Evolutionary conservation across 306 rosid genomes (phyloP).

Genomic region (Oxytropis ochrocephala): DNA sequence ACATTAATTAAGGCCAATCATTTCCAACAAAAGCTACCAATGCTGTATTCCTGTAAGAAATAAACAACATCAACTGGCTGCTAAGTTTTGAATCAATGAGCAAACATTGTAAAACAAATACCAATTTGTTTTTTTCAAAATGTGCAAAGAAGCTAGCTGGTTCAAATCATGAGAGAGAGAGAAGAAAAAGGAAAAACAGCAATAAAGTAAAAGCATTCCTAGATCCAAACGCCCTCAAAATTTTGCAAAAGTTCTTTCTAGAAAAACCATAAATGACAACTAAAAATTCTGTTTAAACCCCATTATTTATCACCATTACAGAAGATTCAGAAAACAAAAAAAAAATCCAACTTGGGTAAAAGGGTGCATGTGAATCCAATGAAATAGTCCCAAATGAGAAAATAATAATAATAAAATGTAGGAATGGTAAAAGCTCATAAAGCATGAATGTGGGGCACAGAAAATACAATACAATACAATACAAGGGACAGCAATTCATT

Average conservation of each 20-base stretch:
- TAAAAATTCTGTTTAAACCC: constrained; percentile 3
- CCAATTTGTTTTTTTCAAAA: neutral
- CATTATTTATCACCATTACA: constrained; percentile 13
- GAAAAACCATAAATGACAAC: constrained; percentile 12
- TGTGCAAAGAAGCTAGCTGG: constrained; percentile 11
- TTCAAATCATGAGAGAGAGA: constrained; percentile 3
- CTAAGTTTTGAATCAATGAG: constrained; percentile 16
- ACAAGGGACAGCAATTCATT: constrained; percentile 7
- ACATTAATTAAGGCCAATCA: neutral
- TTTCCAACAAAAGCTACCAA: constrained; percentile 13
- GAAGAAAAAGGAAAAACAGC: neutral
- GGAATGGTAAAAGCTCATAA: constrained; percentile 14
- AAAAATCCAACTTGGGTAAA: constrained; percentile 2
- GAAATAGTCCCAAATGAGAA: constrained; percentile 20
- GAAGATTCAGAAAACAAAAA: constrained; percentile 1
- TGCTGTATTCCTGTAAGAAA: constrained; percentile 15
- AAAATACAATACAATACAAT: neutral
- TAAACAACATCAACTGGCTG: constrained; percentile 7
- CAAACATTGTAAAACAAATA: neutral
- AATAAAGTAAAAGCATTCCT: constrained; percentile 18
- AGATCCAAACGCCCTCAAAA: constrained; percentile 22
- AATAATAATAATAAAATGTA: neutral
- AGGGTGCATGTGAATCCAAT: constrained; percentile 19
- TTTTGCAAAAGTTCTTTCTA: constrained; percentile 3
- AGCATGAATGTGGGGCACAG: constrained; percentile 16